Percentiles rank a stretch among this genome's conserved stretches.
Evolutionary conservation across 352 stramenopile genomes (phyloP).

Genomic region (Globisporangium yorkense): DNA sequence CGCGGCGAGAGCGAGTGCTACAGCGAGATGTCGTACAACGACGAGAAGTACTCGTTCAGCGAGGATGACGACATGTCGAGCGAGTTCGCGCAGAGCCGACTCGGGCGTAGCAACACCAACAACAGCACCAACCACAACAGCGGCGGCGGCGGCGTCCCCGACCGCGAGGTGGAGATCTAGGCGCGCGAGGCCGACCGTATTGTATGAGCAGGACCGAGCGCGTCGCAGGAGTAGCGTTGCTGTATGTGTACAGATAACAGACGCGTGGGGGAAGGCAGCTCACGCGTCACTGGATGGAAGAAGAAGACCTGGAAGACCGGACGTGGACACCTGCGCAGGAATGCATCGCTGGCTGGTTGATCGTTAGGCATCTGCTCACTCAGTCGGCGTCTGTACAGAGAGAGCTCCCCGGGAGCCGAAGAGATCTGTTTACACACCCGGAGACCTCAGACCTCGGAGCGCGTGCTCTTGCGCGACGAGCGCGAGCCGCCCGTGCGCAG

Average conservation of each 20-base stretch:
- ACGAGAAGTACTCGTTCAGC: slow-evolving; percentile 75
- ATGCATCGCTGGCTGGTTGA: too few species aligned
- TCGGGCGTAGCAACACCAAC: slow-evolving; percentile 8
- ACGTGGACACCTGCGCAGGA: background rate
- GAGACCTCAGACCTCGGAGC: background rate
- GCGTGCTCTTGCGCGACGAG: background rate
- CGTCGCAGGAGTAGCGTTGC: background rate
- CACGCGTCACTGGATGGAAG: too few species aligned
- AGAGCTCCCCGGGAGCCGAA: too few species aligned
- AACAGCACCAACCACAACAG: too few species aligned
- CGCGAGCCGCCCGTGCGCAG: background rate
- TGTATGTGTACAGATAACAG: slow-evolving; percentile 3
- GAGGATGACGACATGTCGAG: slow-evolving; percentile 30
- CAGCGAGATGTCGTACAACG: slow-evolving; percentile 80
- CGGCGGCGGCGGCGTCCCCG: slow-evolving; percentile 13
- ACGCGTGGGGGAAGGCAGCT: background rate
- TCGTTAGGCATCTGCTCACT: too few species aligned
- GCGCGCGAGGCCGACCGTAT: background rate
- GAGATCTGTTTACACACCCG: background rate
- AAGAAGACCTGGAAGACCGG: too few species aligned
- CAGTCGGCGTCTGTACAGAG: too few species aligned
- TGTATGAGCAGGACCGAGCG: slow-evolving; percentile 1
- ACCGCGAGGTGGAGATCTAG: slow-evolving; percentile 73
- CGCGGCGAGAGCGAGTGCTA: slow-evolving; percentile 61
- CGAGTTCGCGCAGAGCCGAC: slow-evolving; percentile 18